These are phyloP conservation scores for Pichia sp. DNA, from an alignment of 1,139 yeast genomes.

Conservation along the genomic window DNA sequence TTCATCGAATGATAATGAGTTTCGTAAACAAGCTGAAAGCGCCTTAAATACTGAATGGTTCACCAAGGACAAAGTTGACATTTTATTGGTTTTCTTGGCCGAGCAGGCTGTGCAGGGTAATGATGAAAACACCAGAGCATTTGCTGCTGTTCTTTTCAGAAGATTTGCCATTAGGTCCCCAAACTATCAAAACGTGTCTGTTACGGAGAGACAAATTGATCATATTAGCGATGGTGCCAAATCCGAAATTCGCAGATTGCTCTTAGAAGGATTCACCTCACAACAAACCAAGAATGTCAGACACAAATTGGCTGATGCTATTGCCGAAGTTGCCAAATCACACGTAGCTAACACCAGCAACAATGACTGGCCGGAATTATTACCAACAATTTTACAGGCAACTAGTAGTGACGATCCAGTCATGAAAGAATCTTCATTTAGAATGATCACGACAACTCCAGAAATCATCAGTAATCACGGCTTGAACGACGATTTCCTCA, in stretches of 20 bases:
- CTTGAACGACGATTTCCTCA: conserved; percentile 49
- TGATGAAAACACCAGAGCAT: conserved; percentile 47
- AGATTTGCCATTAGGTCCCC: conserved; percentile 79
- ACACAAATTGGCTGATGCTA: conserved; percentile 89
- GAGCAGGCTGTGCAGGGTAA: conserved; percentile 65
- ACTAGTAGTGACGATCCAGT: conserved; percentile 46
- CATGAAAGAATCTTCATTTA: conserved; percentile 83
- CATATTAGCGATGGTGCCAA: conserved; percentile 52
- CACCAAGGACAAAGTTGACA: conserved; percentile 50
- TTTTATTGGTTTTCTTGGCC: conserved; percentile 70
- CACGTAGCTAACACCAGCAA: background rate
- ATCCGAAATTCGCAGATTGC: conserved; percentile 52
- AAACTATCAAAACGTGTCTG: conserved; percentile 41
- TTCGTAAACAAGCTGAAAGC: conserved; percentile 73
- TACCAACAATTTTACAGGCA: conserved; percentile 69
- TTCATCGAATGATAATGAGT: conserved; percentile 66
- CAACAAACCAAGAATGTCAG: conserved; percentile 67
- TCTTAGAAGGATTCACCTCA: conserved; percentile 65
- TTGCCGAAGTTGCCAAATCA: conserved; percentile 83
- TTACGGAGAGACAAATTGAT: conserved; percentile 73
- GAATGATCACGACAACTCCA: conserved; percentile 83
- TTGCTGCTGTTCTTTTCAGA: conserved; percentile 83
- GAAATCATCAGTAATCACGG: conserved; percentile 53
- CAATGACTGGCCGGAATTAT: conserved; percentile 65
- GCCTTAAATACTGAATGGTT: conserved; percentile 71